Conservation (phyloP, 1,139 yeast species). For the Hanseniaspora uvarum region DNA sequence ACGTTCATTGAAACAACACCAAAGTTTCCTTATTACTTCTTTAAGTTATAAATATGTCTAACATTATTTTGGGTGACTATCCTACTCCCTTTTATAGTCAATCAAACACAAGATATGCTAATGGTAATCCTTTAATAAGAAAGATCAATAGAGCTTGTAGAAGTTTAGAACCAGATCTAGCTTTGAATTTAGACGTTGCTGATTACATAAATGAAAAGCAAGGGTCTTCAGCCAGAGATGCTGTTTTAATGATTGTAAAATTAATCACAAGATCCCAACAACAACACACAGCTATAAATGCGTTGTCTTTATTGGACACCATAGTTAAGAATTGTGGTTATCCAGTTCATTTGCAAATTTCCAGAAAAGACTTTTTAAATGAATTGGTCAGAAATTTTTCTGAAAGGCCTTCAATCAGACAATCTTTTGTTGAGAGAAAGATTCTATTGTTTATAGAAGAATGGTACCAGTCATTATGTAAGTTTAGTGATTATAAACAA, state of each 20-base stretch:
- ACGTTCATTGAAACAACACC: no score
- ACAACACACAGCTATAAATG: slow-evolving; percentile 61
- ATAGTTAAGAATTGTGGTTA: slow-evolving; percentile 96
- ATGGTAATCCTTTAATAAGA: slow-evolving; percentile 39
- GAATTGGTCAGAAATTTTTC: slow-evolving; percentile 90
- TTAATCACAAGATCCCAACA: slow-evolving; percentile 65
- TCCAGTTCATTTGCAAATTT: slow-evolving; percentile 88
- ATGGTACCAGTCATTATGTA: slow-evolving; percentile 94
- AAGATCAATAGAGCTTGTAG: slow-evolving; percentile 81
- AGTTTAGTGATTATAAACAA: slow-evolving; percentile 78
- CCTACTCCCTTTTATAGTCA: slow-evolving; percentile 26
- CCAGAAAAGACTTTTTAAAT: slow-evolving; percentile 87
- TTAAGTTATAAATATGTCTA: no score
- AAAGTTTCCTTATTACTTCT: no score
- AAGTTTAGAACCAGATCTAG: slow-evolving; percentile 83
- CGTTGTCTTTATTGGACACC: slow-evolving; percentile 59
- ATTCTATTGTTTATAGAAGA: slow-evolving; percentile 88
- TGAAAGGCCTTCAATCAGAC: slow-evolving; percentile 83
- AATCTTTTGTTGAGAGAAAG: slow-evolving; percentile 71
- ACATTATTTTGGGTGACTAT: slow-evolving; percentile 29
- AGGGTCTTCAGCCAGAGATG: slow-evolving; percentile 84
- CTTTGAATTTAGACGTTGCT: slow-evolving; percentile 81
- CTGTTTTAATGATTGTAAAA: slow-evolving; percentile 81
- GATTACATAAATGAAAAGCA: slow-evolving; percentile 88
- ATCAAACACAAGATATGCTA: slow-evolving; percentile 20